Evolutionary conservation across 1,284 basidiomycete species (phyloP).

Genomic region (Meripilus lineatus): DNA sequence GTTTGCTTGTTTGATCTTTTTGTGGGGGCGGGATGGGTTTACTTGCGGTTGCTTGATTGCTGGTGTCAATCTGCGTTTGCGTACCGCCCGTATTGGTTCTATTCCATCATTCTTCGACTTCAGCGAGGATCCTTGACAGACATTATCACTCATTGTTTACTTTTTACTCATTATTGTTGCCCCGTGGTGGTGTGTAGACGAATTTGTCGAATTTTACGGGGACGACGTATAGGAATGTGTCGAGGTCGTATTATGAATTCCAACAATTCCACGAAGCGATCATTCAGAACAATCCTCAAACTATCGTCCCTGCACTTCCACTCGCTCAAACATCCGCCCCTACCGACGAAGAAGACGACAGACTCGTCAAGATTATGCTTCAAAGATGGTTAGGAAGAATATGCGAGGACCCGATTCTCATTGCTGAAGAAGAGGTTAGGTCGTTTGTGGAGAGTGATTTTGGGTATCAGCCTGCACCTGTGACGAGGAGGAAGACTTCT

Average conservation of each 20-base stretch:
- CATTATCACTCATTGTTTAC: not conserved
- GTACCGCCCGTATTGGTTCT: slow-evolving; percentile 9
- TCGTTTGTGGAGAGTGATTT: slow-evolving; percentile 95
- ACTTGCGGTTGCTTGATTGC: not conserved
- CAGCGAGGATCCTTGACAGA: no score
- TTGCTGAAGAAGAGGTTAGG: slow-evolving; percentile 85
- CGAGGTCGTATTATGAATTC: slow-evolving; percentile 87
- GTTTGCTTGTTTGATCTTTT: not conserved
- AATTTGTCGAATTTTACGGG: slow-evolving; percentile 90
- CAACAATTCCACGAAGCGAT: slow-evolving; percentile 88
- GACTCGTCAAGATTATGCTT: slow-evolving; percentile 87
- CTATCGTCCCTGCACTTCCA: slow-evolving; percentile 88
- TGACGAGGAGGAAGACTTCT: slow-evolving; percentile 63
- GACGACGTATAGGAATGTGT: slow-evolving; percentile 85
- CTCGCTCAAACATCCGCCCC: slow-evolving; percentile 90
- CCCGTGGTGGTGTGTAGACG: slow-evolving; percentile 52
- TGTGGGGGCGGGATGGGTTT: not conserved
- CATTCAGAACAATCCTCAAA: slow-evolving; percentile 81
- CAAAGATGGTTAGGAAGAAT: slow-evolving; percentile 90
- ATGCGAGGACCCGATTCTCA: slow-evolving; percentile 82
- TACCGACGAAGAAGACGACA: slow-evolving; percentile 94
- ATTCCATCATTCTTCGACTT: not conserved
- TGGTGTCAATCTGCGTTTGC: not conserved
- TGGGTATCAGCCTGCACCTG: slow-evolving; percentile 81
- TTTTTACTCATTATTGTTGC: not conserved